Evolutionary conservation across 2,329 filamentous ascomycete genomes (phyloP).

Genomic region (Fusarium foetens): DNA sequence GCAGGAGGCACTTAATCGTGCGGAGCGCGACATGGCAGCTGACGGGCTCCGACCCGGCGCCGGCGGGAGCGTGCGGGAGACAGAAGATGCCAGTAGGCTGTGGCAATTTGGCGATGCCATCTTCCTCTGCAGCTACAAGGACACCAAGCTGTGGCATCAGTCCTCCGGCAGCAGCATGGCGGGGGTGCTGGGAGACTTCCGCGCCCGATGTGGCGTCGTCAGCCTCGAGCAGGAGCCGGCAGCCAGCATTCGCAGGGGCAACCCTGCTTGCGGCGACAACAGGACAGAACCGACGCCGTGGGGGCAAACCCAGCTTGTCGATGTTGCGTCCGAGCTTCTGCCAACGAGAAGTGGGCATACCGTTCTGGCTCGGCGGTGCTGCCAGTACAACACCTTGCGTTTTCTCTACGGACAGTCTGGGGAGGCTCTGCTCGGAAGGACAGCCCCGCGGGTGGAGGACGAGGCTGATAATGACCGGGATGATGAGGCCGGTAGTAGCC

Average conservation of each 20-base stretch:
- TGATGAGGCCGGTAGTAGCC: neutral
- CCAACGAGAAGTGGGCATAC: neutral
- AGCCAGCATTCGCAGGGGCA: neutral
- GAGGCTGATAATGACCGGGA: neutral
- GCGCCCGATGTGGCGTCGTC: neutral
- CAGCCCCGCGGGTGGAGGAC: rapidly evolving
- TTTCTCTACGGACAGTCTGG: neutral
- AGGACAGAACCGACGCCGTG: neutral
- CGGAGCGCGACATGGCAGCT: neutral
- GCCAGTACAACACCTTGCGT: neutral
- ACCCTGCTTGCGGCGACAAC: neutral
- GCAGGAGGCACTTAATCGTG: neutral
- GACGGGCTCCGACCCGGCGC: neutral
- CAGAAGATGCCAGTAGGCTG: neutral
- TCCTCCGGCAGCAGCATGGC: neutral
- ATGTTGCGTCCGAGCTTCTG: neutral
- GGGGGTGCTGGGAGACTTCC: neutral
- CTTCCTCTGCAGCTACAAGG: neutral
- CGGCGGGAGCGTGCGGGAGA: too few relatives aligned
- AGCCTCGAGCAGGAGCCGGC: neutral
- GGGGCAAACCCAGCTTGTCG: neutral
- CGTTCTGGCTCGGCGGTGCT: neutral
- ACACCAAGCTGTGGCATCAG: neutral
- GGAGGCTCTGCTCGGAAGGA: neutral
- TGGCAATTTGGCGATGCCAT: neutral